phyloP scores from a whole-genome alignment of 441 rosid species.

The Populus trichocarpa region DNA sequence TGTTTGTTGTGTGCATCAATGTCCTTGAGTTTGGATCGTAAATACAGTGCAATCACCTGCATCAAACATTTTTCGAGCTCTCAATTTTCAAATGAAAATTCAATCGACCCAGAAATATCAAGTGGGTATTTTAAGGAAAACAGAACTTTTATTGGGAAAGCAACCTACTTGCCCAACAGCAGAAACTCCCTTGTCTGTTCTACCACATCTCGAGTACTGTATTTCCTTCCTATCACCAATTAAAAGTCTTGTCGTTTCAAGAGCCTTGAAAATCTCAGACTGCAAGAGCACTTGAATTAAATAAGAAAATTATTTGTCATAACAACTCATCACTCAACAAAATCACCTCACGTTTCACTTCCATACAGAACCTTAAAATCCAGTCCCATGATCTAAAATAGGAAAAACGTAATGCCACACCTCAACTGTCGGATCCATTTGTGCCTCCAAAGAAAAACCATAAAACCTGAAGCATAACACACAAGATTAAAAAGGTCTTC shows the following conservation, averaged over 20 bases:
- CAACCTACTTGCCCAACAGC: constrained; percentile 86
- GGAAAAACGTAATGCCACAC: constrained; percentile 27
- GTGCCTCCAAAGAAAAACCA: constrained; percentile 90
- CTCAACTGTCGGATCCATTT: constrained; percentile 92
- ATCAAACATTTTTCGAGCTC: constrained; percentile 19
- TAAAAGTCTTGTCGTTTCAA: constrained; percentile 57
- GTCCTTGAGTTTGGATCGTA: constrained; percentile 62
- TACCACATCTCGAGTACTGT: constrained; percentile 87
- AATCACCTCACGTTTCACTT: background rate
- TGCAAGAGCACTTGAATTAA: constrained; percentile 10
- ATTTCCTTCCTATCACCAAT: constrained; percentile 73
- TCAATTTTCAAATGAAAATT: constrained; percentile 9
- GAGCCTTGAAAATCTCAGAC: constrained; percentile 31
- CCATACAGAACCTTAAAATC: background rate
- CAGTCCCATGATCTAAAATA: background rate
- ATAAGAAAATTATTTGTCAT: background rate
- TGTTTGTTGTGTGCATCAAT: constrained; percentile 22
- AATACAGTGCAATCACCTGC: constrained; percentile 80
- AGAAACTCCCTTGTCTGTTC: constrained; percentile 95
- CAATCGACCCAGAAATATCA: background rate
- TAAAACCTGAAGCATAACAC: constrained; percentile 54
- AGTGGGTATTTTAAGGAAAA: background rate
- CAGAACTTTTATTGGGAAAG: background rate
- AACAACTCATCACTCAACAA: background rate
- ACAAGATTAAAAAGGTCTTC: constrained; percentile 3